Evolutionary conservation across 768 basidiomycete genomes (phyloP).

Genomic region (Boletus patriciae): DNA sequence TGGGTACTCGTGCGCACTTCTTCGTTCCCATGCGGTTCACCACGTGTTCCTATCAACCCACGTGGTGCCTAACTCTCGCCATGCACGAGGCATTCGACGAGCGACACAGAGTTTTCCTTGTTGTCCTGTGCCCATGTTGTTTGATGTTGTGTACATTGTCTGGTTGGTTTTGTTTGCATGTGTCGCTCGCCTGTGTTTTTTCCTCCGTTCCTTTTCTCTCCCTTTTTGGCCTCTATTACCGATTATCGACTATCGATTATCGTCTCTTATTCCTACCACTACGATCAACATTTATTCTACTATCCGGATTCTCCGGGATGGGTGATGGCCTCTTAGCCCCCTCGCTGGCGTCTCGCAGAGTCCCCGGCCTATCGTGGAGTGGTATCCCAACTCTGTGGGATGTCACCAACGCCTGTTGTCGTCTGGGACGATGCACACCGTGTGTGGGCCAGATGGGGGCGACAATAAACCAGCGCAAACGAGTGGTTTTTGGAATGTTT

Average conservation of each 20-base stretch:
- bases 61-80: no score
- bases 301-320: neutral
- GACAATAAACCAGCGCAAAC: conserved; percentile 41
- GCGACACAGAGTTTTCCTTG: neutral
- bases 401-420: neutral
- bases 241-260: conserved; percentile 9
- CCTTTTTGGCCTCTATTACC: neutral
- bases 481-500: conserved; percentile 43
- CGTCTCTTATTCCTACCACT: neutral
- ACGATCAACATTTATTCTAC: neutral
- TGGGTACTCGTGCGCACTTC: conserved; percentile 31
- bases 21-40: no score
- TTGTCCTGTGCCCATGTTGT: neutral
- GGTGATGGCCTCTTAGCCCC: neutral
- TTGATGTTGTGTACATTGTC: conserved; percentile 5
- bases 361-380: neutral
- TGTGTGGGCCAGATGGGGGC: conserved; percentile 17
- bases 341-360: conserved; percentile 11
- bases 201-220: neutral
- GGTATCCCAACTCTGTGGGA: conserved; percentile 11
- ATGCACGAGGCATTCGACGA: no score
- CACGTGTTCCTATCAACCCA: no score
- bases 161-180: conserved; percentile 1
- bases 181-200: neutral
- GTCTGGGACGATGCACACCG: conserved; percentile 21